Percentiles rank a stretch among this genome's conserved stretches.
These are phyloP conservation scores for Skeletonema potamos DNA, from an alignment of 108 stramenopile species.

Conservation along the genomic window DNA sequence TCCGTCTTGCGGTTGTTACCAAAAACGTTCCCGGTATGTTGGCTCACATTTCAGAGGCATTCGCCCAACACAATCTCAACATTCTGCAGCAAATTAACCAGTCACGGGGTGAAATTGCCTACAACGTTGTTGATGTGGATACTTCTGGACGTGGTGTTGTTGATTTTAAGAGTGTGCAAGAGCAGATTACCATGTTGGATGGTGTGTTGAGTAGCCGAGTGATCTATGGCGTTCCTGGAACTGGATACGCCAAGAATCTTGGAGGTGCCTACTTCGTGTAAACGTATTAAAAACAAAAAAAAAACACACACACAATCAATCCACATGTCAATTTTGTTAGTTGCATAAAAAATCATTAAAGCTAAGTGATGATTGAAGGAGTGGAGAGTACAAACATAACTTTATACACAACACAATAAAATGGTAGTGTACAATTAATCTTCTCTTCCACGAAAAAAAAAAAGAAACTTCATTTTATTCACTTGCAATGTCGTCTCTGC, in stretches of 20 bases:
- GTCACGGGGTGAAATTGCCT: conserved; percentile 84
- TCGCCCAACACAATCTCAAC: conserved; percentile 76
- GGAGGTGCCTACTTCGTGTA: conserved; percentile 88
- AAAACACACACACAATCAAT: neutral
- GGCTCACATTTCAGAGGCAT: conserved; percentile 80
- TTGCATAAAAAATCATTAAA: neutral
- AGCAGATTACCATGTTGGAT: conserved; percentile 86
- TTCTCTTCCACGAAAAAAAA: neutral
- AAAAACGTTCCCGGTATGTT: conserved; percentile 87
- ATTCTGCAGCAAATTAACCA: conserved; percentile 93
- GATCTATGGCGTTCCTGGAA: conserved; percentile 78
- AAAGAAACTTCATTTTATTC: neutral
- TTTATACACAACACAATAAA: neutral
- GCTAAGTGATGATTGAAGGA: neutral
- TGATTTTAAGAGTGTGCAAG: conserved; percentile 81
- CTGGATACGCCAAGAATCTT: conserved; percentile 89
- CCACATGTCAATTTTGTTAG: neutral
- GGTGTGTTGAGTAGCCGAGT: conserved; percentile 81
- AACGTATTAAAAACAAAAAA: neutral
- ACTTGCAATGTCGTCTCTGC: neutral
- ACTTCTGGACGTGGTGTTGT: conserved; percentile 58
- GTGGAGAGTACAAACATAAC: too few species aligned
- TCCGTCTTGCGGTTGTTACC: conserved; percentile 90
- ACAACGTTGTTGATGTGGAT: conserved; percentile 91
- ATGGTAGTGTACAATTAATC: neutral